Evolutionary conservation across 116 monocot genomes (phyloP).

Genomic region (Dioscorea cayenensis): DNA sequence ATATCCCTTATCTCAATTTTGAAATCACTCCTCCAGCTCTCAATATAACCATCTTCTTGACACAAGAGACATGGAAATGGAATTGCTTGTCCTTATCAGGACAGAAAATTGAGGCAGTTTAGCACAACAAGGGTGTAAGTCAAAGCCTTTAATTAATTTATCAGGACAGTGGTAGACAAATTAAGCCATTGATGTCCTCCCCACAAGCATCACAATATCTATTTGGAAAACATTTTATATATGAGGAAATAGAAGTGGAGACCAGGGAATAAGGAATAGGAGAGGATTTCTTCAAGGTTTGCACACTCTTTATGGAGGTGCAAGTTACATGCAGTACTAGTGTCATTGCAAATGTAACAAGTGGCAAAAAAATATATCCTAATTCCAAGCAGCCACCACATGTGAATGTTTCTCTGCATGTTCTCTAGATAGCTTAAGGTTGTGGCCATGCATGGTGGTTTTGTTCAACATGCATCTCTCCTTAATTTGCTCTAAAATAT

Average conservation of each 20-base stretch:
- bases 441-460: too few relatives aligned
- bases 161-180: background rate
- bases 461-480: too few relatives aligned
- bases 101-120: background rate
- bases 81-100: background rate
- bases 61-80: background rate
- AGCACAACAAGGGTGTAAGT: background rate
- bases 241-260: background rate
- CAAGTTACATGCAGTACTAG: background rate
- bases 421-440: too few relatives aligned
- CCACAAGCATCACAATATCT: background rate
- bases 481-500: too few relatives aligned
- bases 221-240: background rate
- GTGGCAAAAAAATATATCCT: too few relatives aligned
- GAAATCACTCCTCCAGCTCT: too few relatives aligned
- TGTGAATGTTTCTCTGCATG: background rate
- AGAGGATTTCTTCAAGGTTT: background rate
- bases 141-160: background rate
- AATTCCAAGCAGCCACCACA: background rate
- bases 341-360: too few relatives aligned
- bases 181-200: background rate
- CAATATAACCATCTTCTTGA: too few relatives aligned
- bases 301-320: background rate
- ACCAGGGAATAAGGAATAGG: background rate
- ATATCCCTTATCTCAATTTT: too few relatives aligned